Evolutionary conservation across 257 asterid species (phyloP), one percentile per base, ranked within the genome.

Genomic region (Ophiorrhiza pumila): DNA sequence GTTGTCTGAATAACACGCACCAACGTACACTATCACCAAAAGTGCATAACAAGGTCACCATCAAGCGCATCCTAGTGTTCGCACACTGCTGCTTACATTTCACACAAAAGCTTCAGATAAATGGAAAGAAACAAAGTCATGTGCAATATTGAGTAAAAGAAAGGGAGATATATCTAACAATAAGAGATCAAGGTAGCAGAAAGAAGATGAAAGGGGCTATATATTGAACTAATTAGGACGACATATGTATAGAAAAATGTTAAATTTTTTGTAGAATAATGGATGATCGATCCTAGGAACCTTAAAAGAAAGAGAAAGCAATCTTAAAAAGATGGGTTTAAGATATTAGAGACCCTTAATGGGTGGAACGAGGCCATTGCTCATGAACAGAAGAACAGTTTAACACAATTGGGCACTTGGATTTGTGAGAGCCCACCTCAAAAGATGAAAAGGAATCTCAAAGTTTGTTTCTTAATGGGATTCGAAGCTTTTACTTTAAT

Each of bases 381-480:
- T 72, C 73, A 65, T 68, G 46, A 81, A 80, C 87, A 80, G 73
- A 73, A 82, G 80, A 72, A 68, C 80, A 82, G 78, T 69, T 71
- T 69, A 64, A 73, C 68, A 80, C 88, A 75, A 89, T 83, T 87
- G 91, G 91, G 81, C 87, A 84, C 84, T 83, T 84, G 82, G 91
- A 87, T 89, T 81, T 83, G 90, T 83, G 85, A 80, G 88, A 79
- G 87, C 89, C 88, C 87, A 84, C 96, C 82, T 81, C 76, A 79
- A 86, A 81, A 79, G 85, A 79, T 77, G 83, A 78, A 72, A 80
- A 82, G 75, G 83, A 83, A 80, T 83, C 90, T 74, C 72, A 79
- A 75, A 81, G 81, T 80, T 64, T 73, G 74, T 79, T 73, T 70
- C 71, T 79, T 77, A 72, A 75, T 79, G 80, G 80, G 85, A 79